A percentile compares a stretch with the other conserved stretches of the same genome.
These are phyloP conservation scores for Solanum hybrid DNA, from an alignment of 305 asterid genomes.

Conservation along the genomic window DNA sequence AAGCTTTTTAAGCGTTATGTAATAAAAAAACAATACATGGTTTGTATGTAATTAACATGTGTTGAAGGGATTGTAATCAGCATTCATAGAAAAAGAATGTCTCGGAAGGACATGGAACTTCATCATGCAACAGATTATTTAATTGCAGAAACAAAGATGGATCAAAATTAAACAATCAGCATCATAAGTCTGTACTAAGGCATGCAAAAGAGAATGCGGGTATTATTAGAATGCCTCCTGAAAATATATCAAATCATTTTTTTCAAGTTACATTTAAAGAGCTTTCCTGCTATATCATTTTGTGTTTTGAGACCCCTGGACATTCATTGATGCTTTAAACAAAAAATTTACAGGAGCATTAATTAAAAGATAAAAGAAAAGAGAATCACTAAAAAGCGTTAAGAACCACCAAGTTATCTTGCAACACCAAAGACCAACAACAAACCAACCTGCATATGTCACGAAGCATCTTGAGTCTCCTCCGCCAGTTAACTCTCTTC, in stretches of 20 bases:
- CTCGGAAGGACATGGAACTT: neutral
- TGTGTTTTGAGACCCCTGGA: neutral
- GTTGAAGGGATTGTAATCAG: neutral
- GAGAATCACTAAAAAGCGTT: neutral
- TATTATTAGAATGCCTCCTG: neutral
- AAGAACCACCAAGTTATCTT: neutral
- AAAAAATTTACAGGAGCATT: neutral
- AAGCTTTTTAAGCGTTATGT: neutral
- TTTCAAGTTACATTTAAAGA: neutral
- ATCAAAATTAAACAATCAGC: neutral
- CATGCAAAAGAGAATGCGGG: neutral
- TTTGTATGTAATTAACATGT: neutral
- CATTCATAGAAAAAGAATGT: neutral
- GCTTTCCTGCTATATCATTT: neutral
- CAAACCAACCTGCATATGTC: slow-evolving; percentile 94
- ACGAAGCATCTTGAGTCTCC: slow-evolving; percentile 87
- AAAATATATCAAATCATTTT: neutral
- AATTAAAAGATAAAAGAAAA: neutral
- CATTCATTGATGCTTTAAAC: neutral
- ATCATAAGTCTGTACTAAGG: neutral
- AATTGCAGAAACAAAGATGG: neutral
- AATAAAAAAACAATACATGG: neutral
- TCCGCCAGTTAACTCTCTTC: slow-evolving; percentile 82
- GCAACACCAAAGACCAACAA: neutral
- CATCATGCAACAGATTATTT: neutral